Evolutionary conservation across 2,329 filamentous ascomycete genomes (phyloP).

Genomic region (Cercospora berteroae): DNA sequence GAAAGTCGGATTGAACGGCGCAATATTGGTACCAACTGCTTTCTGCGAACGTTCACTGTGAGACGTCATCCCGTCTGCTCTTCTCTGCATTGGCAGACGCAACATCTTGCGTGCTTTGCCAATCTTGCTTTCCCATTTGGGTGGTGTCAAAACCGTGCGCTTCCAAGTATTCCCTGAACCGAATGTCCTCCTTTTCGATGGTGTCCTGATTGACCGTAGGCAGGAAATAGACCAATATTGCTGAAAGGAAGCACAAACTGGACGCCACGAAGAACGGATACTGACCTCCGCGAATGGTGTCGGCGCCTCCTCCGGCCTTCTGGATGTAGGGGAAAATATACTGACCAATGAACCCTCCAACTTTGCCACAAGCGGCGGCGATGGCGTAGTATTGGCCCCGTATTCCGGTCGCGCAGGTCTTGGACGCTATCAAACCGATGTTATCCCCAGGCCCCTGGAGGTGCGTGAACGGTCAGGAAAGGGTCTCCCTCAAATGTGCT

Average conservation of each 20-base stretch:
- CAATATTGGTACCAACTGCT: too few species aligned
- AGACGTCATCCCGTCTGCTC: neutral
- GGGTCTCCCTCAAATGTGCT: neutral
- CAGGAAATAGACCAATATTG: conserved; percentile 64
- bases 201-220: conserved; percentile 81
- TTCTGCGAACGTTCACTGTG: neutral
- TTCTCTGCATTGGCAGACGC: conserved; percentile 5
- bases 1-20: neutral
- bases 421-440: conserved; percentile 81
- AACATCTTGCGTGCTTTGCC: conserved; percentile 8
- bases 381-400: conserved; percentile 71
- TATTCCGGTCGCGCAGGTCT: conserved; percentile 83
- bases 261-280: conserved; percentile 89
- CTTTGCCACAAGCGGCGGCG: conserved; percentile 70
- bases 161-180: conserved; percentile 72
- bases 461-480: neutral
- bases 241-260: conserved; percentile 72
- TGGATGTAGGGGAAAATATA: conserved; percentile 69
- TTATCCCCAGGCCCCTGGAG: conserved; percentile 75
- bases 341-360: conserved; percentile 73
- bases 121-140: conserved; percentile 30
- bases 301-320: conserved; percentile 54
- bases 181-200: conserved; percentile 71
- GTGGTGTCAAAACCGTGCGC: conserved; percentile 70
- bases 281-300: conserved; percentile 60